phyloP scores from a whole-genome alignment of 805 yeast genomes.

The Kregervanrija delftensis region DNA sequence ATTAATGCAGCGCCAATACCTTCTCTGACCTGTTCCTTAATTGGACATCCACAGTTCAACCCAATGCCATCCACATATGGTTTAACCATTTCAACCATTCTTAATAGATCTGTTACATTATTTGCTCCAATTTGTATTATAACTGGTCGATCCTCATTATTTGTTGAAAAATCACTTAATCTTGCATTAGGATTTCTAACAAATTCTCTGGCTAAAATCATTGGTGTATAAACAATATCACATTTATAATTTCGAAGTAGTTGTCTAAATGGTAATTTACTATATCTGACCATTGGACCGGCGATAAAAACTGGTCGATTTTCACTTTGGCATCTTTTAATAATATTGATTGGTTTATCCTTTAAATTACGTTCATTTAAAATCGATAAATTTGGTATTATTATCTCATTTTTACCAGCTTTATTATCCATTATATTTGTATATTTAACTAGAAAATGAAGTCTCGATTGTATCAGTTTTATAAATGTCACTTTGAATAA shows the following conservation, averaged over 20 bases:
- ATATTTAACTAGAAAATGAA: too few relatives aligned
- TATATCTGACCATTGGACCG: conserved; percentile 97
- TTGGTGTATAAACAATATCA: conserved; percentile 89
- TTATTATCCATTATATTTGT: too few relatives aligned
- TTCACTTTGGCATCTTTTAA: conserved; percentile 38
- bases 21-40: conserved; percentile 87
- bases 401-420: background rate
- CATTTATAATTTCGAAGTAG: conserved; percentile 64
- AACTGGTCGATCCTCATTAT: conserved; percentile 58
- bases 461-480: too few relatives aligned
- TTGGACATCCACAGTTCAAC: conserved; percentile 96
- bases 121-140: conserved; percentile 90
- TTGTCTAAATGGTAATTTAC: conserved; percentile 87
- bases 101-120: conserved; percentile 70
- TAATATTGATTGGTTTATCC: conserved; percentile 48
- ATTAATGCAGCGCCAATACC: conserved; percentile 97
- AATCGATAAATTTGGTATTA: conserved; percentile 11
- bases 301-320: conserved; percentile 57
- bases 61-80: conserved; percentile 94
- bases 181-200: conserved; percentile 80
- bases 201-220: conserved; percentile 94
- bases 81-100: conserved; percentile 82
- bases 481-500: too few relatives aligned
- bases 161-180: conserved; percentile 77
- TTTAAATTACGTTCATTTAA: conserved; percentile 31